phyloP scores from a whole-genome alignment of 371 early-diverging fungal species.

The Apophysomyces trapeziformis region DNA sequence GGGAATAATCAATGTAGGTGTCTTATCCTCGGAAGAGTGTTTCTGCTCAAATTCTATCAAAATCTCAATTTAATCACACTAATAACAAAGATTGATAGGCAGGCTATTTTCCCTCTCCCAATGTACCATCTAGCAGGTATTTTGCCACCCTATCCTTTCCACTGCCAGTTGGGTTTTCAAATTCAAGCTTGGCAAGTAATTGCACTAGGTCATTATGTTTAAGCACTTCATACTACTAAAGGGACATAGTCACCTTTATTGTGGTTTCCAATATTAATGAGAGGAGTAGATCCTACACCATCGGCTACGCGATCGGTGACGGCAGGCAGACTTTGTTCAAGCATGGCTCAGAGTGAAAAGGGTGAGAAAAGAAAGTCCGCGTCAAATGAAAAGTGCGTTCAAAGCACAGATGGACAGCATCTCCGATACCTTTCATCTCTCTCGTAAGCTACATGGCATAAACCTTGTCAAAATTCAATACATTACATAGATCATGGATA shows the following conservation, averaged over 20 bases:
- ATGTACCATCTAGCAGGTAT: conserved; percentile 47
- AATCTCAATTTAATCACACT: too few species aligned
- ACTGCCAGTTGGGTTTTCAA: conserved; percentile 73
- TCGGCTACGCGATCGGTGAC: conserved; percentile 31
- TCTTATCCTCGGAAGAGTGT: conserved; percentile 24
- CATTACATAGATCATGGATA: too few species aligned
- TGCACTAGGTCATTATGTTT: conserved; percentile 36
- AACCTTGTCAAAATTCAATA: too few species aligned
- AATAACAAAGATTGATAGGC: neutral
- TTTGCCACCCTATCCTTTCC: conserved; percentile 80
- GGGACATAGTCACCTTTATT: conserved; percentile 29
- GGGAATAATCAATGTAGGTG: conserved; percentile 69
- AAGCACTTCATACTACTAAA: too few species aligned
- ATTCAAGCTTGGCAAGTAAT: conserved; percentile 76
- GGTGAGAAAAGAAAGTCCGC: conserved; percentile 5
- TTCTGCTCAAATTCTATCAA: conserved; percentile 8
- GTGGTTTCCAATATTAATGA: conserved; percentile 28
- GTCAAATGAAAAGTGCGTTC: neutral
- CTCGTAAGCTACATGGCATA: too few species aligned
- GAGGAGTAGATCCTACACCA: conserved; percentile 45
- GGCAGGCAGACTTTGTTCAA: conserved; percentile 33
- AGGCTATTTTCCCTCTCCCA: conserved; percentile 13
- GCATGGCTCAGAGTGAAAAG: conserved; percentile 25
- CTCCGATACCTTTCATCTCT: conserved; percentile 6
- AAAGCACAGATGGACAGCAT: neutral